A percentile compares a stretch with the other conserved stretches of the same genome.
Conservation (phyloP, 352 stramenopile species). For the Halophytophthora polymorphica region DNA sequence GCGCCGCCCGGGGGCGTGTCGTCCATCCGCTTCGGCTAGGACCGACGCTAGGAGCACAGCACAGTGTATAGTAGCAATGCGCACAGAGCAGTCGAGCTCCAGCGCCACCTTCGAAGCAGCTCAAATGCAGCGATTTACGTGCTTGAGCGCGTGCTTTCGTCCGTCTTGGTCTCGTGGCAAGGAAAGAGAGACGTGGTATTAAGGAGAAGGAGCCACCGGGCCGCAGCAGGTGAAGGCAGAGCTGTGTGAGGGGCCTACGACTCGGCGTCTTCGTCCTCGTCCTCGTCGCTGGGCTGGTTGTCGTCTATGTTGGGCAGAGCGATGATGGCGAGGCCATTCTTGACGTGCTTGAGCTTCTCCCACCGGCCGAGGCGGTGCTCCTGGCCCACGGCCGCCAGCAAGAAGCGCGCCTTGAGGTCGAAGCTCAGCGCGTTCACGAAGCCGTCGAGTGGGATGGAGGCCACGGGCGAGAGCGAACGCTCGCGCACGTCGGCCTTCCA, state of each 20-base stretch:
- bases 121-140: no score
- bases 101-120: not conserved
- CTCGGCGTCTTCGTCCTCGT: slow-evolving; percentile 26
- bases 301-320: slow-evolving; percentile 64
- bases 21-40: slow-evolving; percentile 73
- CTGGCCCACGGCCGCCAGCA: slow-evolving; percentile 89
- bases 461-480: slow-evolving; percentile 63
- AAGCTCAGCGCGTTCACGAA: slow-evolving; percentile 78
- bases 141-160: no score
- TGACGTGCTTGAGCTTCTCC: slow-evolving; percentile 82
- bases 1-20: slow-evolving; percentile 82
- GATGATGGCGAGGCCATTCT: slow-evolving; percentile 91
- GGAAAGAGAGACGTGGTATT: slow-evolving; percentile 26
- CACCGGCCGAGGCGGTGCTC: slow-evolving; percentile 92
- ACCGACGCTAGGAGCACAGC: slow-evolving; percentile 5
- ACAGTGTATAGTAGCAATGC: not conserved
- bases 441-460: slow-evolving; percentile 65
- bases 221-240: slow-evolving; percentile 7
- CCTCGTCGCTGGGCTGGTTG: slow-evolving; percentile 8
- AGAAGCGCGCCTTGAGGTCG: slow-evolving; percentile 79
- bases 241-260: slow-evolving; percentile 13
- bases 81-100: not conserved
- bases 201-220: slow-evolving; percentile 2
- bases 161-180: no score
- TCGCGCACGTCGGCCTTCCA: slow-evolving; percentile 86